Evolutionary conservation across 257 asterid species (phyloP).

Genomic region (Solanum megistacrolobum): DNA sequence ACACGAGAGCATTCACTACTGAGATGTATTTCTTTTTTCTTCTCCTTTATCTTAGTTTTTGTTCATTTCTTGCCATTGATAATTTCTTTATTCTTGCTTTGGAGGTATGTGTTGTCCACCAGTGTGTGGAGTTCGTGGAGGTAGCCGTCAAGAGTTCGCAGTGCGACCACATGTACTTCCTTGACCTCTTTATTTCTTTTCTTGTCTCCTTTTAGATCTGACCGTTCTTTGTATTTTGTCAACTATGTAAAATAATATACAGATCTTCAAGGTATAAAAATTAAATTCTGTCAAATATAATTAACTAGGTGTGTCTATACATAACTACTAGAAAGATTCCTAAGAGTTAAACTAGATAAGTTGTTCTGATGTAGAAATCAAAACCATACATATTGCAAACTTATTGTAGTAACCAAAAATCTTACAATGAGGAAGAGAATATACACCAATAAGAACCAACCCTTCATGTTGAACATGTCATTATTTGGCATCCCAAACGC

Average conservation of each 20-base stretch:
- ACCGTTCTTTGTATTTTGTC: not conserved
- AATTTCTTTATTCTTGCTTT: not conserved
- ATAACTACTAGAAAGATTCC: too few relatives aligned
- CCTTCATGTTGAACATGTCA: too few relatives aligned
- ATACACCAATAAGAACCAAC: too few relatives aligned
- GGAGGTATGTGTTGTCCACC: not conserved
- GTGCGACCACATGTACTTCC: not conserved
- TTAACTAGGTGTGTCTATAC: too few relatives aligned
- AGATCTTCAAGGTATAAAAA: too few relatives aligned
- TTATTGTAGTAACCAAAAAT: too few relatives aligned
- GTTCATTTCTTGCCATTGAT: not conserved
- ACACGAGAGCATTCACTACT: not conserved
- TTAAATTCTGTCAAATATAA: too few relatives aligned
- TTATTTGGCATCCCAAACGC: too few relatives aligned
- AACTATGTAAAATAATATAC: not conserved
- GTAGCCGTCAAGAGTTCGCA: not conserved
- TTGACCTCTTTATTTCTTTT: not conserved
- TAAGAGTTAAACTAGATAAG: too few relatives aligned
- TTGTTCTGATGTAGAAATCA: too few relatives aligned
- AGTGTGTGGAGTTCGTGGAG: not conserved
- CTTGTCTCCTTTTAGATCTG: not conserved
- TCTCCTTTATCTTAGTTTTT: not conserved
- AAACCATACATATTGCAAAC: too few relatives aligned
- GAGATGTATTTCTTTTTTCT: not conserved
- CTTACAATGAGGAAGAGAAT: too few relatives aligned